These are phyloP conservation scores for Rutstroemia sp. DNA, from an alignment of 2,329 filamentous ascomycete genomes.

Conservation along the genomic window DNA sequence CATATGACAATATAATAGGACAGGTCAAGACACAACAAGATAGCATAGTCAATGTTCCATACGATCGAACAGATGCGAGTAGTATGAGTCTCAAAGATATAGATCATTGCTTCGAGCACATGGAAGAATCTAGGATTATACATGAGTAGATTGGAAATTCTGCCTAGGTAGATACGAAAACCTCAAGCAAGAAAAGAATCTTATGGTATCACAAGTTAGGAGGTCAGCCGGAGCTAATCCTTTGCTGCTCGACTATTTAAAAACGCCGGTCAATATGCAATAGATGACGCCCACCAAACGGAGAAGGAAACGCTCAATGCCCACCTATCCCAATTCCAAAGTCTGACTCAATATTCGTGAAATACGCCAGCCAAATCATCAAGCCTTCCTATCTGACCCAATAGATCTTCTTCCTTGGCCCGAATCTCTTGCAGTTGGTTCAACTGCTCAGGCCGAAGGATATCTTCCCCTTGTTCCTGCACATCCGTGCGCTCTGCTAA, in stretches of 20 bases:
- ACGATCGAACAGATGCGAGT: too few relatives aligned
- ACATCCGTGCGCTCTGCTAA: slow-evolving; percentile 84
- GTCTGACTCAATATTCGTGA: slow-evolving; percentile 56
- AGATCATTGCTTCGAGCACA: neutral
- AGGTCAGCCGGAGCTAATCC: neutral
- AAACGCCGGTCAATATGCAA: slow-evolving; percentile 14
- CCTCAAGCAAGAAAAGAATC: neutral
- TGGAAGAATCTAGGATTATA: neutral
- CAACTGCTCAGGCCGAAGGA: slow-evolving; percentile 68
- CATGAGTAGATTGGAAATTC: neutral
- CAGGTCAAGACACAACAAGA: too few relatives aligned
- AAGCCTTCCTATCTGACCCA: slow-evolving; percentile 70
- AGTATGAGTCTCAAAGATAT: too few relatives aligned
- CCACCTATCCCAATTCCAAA: slow-evolving; percentile 11
- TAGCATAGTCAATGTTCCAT: too few relatives aligned
- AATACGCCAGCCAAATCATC: slow-evolving; percentile 81
- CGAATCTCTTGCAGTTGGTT: slow-evolving; percentile 51
- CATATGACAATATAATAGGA: too few relatives aligned
- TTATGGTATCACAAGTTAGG: slow-evolving; percentile 7
- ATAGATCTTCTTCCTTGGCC: slow-evolving; percentile 62
- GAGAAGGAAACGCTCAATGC: slow-evolving; percentile 11
- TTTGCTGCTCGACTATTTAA: slow-evolving; percentile 3
- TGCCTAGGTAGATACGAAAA: neutral
- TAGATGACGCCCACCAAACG: slow-evolving; percentile 17
- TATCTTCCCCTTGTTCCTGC: slow-evolving; percentile 66